Base-by-base conservation (phyloP, 805 yeast species). In the Hanseniaspora vineae region DNA sequence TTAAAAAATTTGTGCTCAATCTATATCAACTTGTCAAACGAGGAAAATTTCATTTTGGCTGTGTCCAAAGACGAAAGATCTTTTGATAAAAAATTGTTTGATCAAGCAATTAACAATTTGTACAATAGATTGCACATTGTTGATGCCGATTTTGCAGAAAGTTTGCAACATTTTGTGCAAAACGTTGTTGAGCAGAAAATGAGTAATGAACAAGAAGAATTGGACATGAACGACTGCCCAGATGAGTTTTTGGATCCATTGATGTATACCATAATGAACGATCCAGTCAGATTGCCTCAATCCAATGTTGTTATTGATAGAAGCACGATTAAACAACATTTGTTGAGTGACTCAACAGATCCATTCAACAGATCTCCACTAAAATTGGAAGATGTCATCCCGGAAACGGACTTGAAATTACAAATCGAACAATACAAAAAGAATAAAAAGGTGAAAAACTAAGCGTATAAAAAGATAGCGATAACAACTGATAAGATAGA, bases 181-280 rank as follows among this genome's bases (percentile, higher is more conserved):
- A 66, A 66, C n/a, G 95, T 94, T 0, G 82, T 83, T 51, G 59
- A 64, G 39, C 75, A 77, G 45, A 75, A 77, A 57, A 55, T 70
- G 31, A 68, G 68, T 13, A 90, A 84, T 51, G 94, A 83, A 54
- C 84, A 78, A 52, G 95, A 86, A 59, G 97, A 90, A 53, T 59
- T 77, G 52, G 96, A 87, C 60, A 71, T 86, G 55, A 97, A 95
- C 23, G 98, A 92, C 46, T 76, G 85, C 15, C 99, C 99, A 0
- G 98, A 92, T 61, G 97, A 92, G 62, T 92, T 81, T 60, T 75
- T 92, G 55, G 99, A 92, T 69, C 99, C 99, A 13, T 75, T 92
- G 57, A 90, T 92, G 97, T 92, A 73, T 64, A 85, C 96, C 1
- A 61, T 92, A 44, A 92, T 92, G 98, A 84, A 80, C 55, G 95